These are phyloP conservation scores for Cornus controversa DNA, from an alignment of 148 eudicot species.

Conservation along the genomic window DNA sequence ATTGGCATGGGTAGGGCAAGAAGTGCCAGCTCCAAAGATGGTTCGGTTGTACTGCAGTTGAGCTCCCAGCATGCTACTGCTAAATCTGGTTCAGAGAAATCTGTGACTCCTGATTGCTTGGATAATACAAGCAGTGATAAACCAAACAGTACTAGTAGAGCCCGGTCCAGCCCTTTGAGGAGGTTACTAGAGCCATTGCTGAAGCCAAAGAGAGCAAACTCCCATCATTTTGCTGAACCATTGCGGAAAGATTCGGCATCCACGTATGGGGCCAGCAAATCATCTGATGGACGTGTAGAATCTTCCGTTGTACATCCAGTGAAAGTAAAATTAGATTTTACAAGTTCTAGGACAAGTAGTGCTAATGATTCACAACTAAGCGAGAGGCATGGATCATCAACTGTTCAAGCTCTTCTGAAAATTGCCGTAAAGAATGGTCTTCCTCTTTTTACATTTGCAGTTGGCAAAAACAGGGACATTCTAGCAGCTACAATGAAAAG, in stretches of 20 bases:
- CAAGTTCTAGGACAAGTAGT: slow-evolving; percentile 16
- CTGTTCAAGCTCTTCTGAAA: slow-evolving; percentile 67
- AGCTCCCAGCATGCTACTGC: slow-evolving; percentile 31
- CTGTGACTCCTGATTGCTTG: slow-evolving; percentile 19
- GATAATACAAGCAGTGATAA: slow-evolving; percentile 35
- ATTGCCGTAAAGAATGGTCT: slow-evolving; percentile 74
- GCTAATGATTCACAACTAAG: slow-evolving; percentile 24
- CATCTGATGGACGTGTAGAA: slow-evolving; percentile 29
- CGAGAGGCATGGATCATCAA: slow-evolving; percentile 27
- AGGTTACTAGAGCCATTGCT: slow-evolving; percentile 80
- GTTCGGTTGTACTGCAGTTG: slow-evolving; percentile 34
- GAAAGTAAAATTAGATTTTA: slow-evolving; percentile 32
- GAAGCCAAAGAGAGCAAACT: slow-evolving; percentile 49
- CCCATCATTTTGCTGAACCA: slow-evolving; percentile 26
- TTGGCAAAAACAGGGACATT: slow-evolving; percentile 51
- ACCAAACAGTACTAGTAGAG: slow-evolving; percentile 31
- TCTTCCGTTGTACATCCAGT: slow-evolving; percentile 19
- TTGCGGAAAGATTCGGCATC: slow-evolving; percentile 34
- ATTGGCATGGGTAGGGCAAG: slow-evolving; percentile 45
- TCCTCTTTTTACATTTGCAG: slow-evolving; percentile 78
- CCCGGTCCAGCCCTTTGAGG: slow-evolving; percentile 76
- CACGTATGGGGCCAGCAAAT: slow-evolving; percentile 20
- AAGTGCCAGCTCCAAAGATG: slow-evolving; percentile 46
- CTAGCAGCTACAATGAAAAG: slow-evolving; percentile 74
- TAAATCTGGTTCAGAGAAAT: slow-evolving; percentile 31